Conservation (phyloP, 2,329 filamentous ascomycete genomes). For the Spiromastix sp. region DNA sequence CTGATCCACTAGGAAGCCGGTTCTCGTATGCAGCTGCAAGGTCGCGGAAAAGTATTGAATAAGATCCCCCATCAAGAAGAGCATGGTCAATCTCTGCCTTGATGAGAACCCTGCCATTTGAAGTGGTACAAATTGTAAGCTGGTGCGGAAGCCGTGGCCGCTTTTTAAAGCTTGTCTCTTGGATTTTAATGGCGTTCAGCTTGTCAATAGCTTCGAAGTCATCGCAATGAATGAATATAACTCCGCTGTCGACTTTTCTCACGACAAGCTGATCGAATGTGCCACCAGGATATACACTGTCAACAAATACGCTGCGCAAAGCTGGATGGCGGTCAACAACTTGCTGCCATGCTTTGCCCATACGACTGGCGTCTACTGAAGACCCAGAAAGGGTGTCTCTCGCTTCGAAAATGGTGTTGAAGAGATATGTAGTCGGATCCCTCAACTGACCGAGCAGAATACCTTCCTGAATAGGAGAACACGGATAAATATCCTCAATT, state of each 20-base stretch:
- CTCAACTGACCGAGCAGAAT: slow-evolving; percentile 9
- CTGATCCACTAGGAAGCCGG: slow-evolving; percentile 6
- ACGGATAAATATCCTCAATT: slow-evolving; percentile 28
- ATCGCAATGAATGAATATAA: slow-evolving; percentile 4
- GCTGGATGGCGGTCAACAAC: slow-evolving; percentile 23
- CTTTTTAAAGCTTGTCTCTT: slow-evolving; percentile 6
- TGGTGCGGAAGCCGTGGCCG: slow-evolving; percentile 25
- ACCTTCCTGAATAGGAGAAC: slow-evolving; percentile 20
- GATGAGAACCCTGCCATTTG: slow-evolving; percentile 21
- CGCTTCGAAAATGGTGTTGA: slow-evolving; percentile 22
- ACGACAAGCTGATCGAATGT: slow-evolving; percentile 1
- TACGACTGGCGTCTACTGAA: slow-evolving; percentile 16
- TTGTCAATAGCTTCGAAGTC: slow-evolving; percentile 8
- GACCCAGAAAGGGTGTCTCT: slow-evolving; percentile 20
- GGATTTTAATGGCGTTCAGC: slow-evolving; percentile 6
- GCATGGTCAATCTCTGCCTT: slow-evolving; percentile 37
- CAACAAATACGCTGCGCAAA: slow-evolving; percentile 24
- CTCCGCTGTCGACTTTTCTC: neutral
- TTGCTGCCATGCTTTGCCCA: slow-evolving; percentile 20
- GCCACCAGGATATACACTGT: neutral
- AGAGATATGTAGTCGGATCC: slow-evolving; percentile 6
- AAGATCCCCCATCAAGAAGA: slow-evolving; percentile 36
- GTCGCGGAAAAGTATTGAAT: slow-evolving; percentile 33
- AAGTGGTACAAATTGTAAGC: slow-evolving; percentile 26
- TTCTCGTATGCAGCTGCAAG: slow-evolving; percentile 26